phyloP scores from a whole-genome alignment of 1,139 yeast species.

The Hemisphaericaspora subhashii region DNA sequence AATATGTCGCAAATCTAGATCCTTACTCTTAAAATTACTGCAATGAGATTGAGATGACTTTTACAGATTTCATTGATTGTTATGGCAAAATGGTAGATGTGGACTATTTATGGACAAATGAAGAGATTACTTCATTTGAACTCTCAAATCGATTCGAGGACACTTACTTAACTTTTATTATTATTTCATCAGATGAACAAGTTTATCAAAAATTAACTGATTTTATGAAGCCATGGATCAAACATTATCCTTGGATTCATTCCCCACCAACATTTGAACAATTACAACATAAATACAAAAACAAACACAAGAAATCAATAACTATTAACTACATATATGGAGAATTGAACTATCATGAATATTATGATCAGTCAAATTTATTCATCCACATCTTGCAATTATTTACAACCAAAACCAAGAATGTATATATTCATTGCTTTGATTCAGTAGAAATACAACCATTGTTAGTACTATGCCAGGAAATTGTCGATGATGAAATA shows the following conservation, averaged over 20 bases:
- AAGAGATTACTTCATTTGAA: slow-evolving; percentile 10
- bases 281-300: slow-evolving; percentile 5
- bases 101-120: slow-evolving; percentile 14
- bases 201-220: slow-evolving; percentile 3
- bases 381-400: slow-evolving; percentile 39
- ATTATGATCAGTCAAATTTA: slow-evolving; percentile 47
- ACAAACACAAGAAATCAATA: slow-evolving; percentile 2
- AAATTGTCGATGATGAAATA: slow-evolving; percentile 41
- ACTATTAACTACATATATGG: slow-evolving; percentile 39
- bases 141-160: slow-evolving; percentile 9
- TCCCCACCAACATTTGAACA: slow-evolving; percentile 7
- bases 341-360: slow-evolving; percentile 41
- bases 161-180: slow-evolving; percentile 11
- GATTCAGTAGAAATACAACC: slow-evolving; percentile 59
- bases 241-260: slow-evolving; percentile 15
- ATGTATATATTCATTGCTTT: slow-evolving; percentile 46
- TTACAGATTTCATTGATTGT: too few species aligned
- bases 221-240: slow-evolving; percentile 11
- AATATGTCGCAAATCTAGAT: too few species aligned
- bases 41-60: too few species aligned
- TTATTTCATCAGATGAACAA: slow-evolving; percentile 6
- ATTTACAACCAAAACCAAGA: slow-evolving; percentile 25
- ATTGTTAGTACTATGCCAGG: slow-evolving; percentile 49
- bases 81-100: slow-evolving; percentile 1
- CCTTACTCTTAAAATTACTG: too few species aligned